phyloP scores from a whole-genome alignment of 805 yeast genomes.

The Suhomyces xylopsoci region DNA sequence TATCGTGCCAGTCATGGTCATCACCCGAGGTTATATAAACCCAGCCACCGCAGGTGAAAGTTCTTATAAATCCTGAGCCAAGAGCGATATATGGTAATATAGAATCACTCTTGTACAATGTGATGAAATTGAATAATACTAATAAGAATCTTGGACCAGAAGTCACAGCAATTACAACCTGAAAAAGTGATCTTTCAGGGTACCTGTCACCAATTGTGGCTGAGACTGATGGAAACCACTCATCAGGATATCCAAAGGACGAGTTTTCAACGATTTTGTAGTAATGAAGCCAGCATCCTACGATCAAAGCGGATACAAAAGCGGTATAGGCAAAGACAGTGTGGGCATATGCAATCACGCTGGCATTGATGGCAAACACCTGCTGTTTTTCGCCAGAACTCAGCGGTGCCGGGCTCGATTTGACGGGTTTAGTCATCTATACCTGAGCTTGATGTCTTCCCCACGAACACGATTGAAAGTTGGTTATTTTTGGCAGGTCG shows the following conservation, averaged over 20 bases:
- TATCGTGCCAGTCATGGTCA: constrained; percentile 94
- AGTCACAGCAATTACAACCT: constrained; percentile 85
- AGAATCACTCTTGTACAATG: constrained; percentile 37
- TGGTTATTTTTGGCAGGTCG: not conserved
- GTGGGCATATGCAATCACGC: constrained; percentile 67
- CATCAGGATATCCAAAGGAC: constrained; percentile 88
- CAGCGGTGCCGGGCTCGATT: not conserved
- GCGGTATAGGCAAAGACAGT: constrained; percentile 70
- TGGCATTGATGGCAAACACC: constrained; percentile 51
- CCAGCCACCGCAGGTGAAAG: constrained; percentile 98
- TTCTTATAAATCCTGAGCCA: constrained; percentile 76
- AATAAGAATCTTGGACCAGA: constrained; percentile 87
- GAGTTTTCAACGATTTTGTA: constrained; percentile 86
- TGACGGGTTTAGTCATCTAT: not conserved
- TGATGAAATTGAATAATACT: constrained; percentile 50
- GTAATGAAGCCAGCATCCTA: constrained; percentile 78
- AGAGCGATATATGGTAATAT: constrained; percentile 41
- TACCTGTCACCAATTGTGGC: constrained; percentile 97
- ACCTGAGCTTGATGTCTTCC: not conserved
- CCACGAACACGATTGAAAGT: not conserved
- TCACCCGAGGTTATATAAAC: constrained; percentile 96
- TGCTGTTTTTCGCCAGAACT: not conserved
- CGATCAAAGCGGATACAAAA: constrained; percentile 66
- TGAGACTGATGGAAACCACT: constrained; percentile 97
- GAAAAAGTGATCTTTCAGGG: constrained; percentile 93